These are phyloP conservation scores for Vigna trinervia DNA, from an alignment of 306 rosid species.

Conservation along the genomic window DNA sequence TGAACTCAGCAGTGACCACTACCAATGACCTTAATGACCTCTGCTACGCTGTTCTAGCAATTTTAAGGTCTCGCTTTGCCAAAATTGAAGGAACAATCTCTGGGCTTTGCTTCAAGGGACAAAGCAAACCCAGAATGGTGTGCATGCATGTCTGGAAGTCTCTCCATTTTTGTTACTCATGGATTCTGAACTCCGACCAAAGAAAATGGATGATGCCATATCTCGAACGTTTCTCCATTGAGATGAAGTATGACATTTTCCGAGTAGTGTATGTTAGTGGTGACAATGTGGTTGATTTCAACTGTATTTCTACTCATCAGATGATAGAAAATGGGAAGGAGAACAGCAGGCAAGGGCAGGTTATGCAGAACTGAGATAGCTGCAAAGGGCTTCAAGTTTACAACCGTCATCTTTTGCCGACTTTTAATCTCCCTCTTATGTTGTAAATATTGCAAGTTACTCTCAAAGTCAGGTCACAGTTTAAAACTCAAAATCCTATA, in stretches of 20 bases:
- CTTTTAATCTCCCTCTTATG: not conserved
- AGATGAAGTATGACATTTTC: conserved; percentile 78
- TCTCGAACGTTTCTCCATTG: conserved; percentile 61
- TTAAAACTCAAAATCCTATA: not conserved
- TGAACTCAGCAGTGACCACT: conserved; percentile 47
- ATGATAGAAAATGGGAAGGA: conserved; percentile 56
- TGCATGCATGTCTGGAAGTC: conserved; percentile 79
- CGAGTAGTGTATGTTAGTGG: conserved; percentile 68
- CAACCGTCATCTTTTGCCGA: not conserved
- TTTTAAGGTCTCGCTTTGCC: conserved; percentile 60
- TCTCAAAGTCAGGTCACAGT: not conserved
- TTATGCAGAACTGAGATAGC: conserved; percentile 49
- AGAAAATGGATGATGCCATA: conserved; percentile 63
- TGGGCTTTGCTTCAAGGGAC: conserved; percentile 74
- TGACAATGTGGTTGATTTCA: conserved; percentile 49
- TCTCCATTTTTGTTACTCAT: conserved; percentile 69
- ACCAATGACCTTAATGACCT: conserved; percentile 51
- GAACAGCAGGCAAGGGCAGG: conserved; percentile 52
- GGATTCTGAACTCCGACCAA: conserved; percentile 63
- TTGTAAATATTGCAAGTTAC: conserved; percentile 38
- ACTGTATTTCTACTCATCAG: conserved; percentile 45
- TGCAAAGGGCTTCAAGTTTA: conserved; percentile 5
- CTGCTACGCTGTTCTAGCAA: conserved; percentile 63
- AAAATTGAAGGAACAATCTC: conserved; percentile 64
- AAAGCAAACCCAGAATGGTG: conserved; percentile 56